Conservation (phyloP, 192 early-diverging fungal species). For the Endogone sp. region DNA sequence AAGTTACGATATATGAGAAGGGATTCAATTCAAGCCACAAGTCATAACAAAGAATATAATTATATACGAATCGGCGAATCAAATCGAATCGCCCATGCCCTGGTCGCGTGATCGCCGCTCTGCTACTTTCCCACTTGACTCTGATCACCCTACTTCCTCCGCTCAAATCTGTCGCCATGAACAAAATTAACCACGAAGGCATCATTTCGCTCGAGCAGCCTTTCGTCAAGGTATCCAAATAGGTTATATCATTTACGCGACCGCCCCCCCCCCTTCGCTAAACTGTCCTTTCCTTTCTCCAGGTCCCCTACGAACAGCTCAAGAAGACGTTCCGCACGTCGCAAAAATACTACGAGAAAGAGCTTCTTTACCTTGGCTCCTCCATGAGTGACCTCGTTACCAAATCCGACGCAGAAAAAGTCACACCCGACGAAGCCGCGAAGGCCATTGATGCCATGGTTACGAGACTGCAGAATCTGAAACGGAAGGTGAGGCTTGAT, state of each 20-base stretch:
- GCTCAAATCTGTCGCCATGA: conserved; percentile 38
- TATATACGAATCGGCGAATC: too few relatives aligned
- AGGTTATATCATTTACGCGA: background rate
- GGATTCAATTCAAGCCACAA: background rate
- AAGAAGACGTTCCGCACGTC: conserved; percentile 65
- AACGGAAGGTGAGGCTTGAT: conserved; percentile 61
- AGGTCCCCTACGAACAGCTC: conserved; percentile 89
- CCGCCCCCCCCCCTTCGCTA: too few relatives aligned
- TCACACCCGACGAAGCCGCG: conserved; percentile 50
- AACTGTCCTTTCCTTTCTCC: background rate
- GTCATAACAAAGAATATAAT: background rate
- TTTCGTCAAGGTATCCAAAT: conserved; percentile 75
- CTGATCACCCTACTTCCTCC: background rate
- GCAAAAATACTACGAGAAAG: conserved; percentile 85
- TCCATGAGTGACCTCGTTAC: conserved; percentile 42
- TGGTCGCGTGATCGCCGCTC: too few relatives aligned
- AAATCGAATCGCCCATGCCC: too few relatives aligned
- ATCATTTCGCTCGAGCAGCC: conserved; percentile 91
- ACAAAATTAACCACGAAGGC: conserved; percentile 70
- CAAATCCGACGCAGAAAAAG: conserved; percentile 32
- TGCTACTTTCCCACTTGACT: conserved; percentile 5
- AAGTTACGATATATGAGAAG: too few relatives aligned
- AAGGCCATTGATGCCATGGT: conserved; percentile 62
- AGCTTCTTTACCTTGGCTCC: conserved; percentile 48
- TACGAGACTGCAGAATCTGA: conserved; percentile 60